phyloP scores from a whole-genome alignment of 2,329 filamentous ascomycete species.

The Nannizzia gypsea region DNA sequence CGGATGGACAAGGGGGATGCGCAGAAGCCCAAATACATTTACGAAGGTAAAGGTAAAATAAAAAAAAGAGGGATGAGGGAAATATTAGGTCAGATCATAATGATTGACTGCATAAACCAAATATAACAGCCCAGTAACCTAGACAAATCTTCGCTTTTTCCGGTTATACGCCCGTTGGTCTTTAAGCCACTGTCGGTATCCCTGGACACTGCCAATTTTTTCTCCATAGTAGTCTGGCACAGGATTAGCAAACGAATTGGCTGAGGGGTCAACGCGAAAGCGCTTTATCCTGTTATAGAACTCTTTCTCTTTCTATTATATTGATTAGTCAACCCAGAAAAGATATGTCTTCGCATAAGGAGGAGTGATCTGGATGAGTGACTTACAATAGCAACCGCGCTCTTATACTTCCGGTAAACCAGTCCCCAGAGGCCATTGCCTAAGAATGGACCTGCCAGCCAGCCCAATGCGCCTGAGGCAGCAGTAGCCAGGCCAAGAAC shows the following conservation, averaged over 20 bases:
- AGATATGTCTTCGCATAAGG: neutral
- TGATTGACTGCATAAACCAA: neutral
- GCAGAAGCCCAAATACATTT: neutral
- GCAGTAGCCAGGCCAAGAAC: slow-evolving; percentile 71
- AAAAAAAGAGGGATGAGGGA: neutral
- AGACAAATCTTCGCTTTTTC: slow-evolving; percentile 49
- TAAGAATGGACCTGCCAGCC: slow-evolving; percentile 73
- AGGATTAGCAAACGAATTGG: slow-evolving; percentile 81
- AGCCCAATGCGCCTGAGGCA: slow-evolving; percentile 66
- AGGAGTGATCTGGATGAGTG: neutral
- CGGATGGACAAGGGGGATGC: neutral
- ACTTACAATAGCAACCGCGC: slow-evolving; percentile 58
- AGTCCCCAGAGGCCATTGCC: slow-evolving; percentile 71
- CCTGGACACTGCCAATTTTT: slow-evolving; percentile 86
- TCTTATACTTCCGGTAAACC: slow-evolving; percentile 57
- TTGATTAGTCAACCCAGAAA: neutral
- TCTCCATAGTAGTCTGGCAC: slow-evolving; percentile 97
- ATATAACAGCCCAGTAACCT: neutral
- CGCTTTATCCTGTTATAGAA: slow-evolving; percentile 88
- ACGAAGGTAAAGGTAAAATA: neutral
- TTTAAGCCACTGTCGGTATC: slow-evolving; percentile 91
- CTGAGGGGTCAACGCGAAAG: slow-evolving; percentile 80
- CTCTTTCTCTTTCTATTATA: slow-evolving; percentile 68
- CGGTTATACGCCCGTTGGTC: slow-evolving; percentile 95
- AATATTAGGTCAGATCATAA: neutral